Evolutionary conservation across 108 stramenopile species (phyloP).

Genomic region (Mediolabrus comicus): DNA sequence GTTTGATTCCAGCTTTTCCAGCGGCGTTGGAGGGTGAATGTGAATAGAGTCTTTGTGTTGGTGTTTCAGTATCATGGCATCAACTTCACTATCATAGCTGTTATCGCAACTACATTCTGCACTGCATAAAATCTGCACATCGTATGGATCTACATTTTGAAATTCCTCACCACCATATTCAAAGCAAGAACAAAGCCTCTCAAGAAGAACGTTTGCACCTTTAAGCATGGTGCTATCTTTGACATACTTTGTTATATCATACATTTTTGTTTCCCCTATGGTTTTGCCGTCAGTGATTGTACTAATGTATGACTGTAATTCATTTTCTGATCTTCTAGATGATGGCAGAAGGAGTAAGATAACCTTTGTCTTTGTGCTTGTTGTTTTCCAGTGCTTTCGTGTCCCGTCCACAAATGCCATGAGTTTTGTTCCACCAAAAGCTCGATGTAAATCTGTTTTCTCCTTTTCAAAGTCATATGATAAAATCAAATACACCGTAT

Average conservation of each 20-base stretch:
- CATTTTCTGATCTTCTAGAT: neutral
- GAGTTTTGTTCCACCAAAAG: slow-evolving; percentile 25
- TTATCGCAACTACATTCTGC: neutral
- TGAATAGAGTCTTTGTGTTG: neutral
- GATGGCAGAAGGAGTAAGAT: slow-evolving; percentile 20
- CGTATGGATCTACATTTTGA: neutral
- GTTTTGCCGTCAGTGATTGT: neutral
- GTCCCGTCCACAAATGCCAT: slow-evolving; percentile 24
- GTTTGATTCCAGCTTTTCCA: too few species aligned
- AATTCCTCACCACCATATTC: slow-evolving; percentile 12
- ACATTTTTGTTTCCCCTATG: neutral
- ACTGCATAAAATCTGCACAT: neutral
- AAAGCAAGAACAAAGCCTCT: slow-evolving; percentile 11
- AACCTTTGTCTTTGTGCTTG: slow-evolving; percentile 4
- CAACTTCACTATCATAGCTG: neutral
- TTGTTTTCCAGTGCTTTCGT: slow-evolving; percentile 14
- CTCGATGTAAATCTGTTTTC: slow-evolving; percentile 36
- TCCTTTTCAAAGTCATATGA: slow-evolving; percentile 28
- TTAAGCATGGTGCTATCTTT: neutral
- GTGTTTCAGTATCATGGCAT: neutral
- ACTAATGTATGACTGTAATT: neutral
- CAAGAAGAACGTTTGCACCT: neutral
- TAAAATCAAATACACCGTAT: slow-evolving; percentile 18
- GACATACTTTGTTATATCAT: neutral
- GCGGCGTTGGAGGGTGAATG: too few species aligned